phyloP scores from a whole-genome alignment of 1,284 basidiomycete genomes.

The Malassezia sp. region DNA sequence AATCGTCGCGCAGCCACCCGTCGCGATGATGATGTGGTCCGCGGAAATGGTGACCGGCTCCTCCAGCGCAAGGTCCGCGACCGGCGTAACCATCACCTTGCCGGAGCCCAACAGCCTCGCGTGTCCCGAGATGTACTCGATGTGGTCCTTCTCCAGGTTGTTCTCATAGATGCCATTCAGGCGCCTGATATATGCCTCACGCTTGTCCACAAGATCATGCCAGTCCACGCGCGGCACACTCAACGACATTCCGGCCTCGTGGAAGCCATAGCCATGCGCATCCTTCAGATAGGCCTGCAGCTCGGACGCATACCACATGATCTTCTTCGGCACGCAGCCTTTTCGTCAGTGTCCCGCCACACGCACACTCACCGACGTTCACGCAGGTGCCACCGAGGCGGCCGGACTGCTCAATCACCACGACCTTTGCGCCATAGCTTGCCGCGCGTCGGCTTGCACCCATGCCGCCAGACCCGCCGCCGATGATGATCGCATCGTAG shows the following conservation, averaged over 20 bases:
- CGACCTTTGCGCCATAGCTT: slow-evolving; percentile 86
- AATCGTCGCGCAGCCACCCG: slow-evolving; percentile 70
- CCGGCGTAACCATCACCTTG: slow-evolving; percentile 36
- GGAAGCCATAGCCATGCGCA: slow-evolving; percentile 65
- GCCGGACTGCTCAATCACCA: slow-evolving; percentile 68
- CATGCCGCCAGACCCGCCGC: slow-evolving; percentile 46
- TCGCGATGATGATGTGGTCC: slow-evolving; percentile 55
- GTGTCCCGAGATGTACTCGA: slow-evolving; percentile 74
- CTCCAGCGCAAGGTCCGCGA: slow-evolving; percentile 51
- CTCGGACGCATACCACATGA: slow-evolving; percentile 99
- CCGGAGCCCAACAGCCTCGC: slow-evolving; percentile 49
- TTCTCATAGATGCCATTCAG: slow-evolving; percentile 76
- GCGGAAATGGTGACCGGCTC: slow-evolving; percentile 37
- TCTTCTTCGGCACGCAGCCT: slow-evolving; percentile 55
- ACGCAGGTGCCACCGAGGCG: slow-evolving; percentile 90
- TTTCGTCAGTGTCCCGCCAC: too few relatives aligned
- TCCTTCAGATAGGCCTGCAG: slow-evolving; percentile 64
- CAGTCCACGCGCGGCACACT: slow-evolving; percentile 62
- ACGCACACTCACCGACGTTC: too few relatives aligned
- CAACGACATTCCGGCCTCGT: slow-evolving; percentile 30
- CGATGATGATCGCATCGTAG: slow-evolving; percentile 45
- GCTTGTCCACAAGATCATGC: slow-evolving; percentile 78
- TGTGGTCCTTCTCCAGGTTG: slow-evolving; percentile 76
- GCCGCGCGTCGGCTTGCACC: slow-evolving; percentile 56
- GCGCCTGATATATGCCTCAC: slow-evolving; percentile 83